Conservation (phyloP, 2,329 filamentous ascomycete genomes). For the Xylaria hypoxylon region DNA sequence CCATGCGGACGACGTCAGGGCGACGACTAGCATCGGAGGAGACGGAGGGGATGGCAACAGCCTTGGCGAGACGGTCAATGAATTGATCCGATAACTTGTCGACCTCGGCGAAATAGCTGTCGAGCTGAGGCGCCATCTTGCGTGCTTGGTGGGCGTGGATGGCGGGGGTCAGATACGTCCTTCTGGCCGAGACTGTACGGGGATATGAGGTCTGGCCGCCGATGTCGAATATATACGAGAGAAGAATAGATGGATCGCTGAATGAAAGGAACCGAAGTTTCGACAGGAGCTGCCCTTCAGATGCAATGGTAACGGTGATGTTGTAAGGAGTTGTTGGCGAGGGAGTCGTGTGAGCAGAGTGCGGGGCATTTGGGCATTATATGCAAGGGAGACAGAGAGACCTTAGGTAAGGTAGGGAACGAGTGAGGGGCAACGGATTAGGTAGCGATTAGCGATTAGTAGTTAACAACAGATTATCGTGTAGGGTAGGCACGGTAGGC, state of each 20-base stretch:
- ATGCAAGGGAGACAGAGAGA: background rate
- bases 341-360: conserved; percentile 40
- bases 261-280: background rate
- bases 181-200: conserved; percentile 39
- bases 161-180: conserved; percentile 65
- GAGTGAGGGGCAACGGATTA: conserved; percentile 36
- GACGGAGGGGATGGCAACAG: conserved; percentile 94
- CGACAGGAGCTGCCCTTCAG: conserved; percentile 18
- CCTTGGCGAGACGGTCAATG: conserved; percentile 89
- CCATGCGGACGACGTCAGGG: conserved; percentile 96
- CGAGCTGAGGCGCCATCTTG: conserved; percentile 91
- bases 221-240: conserved; percentile 9
- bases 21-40: conserved; percentile 91
- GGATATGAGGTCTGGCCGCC: background rate
- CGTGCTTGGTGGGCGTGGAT: conserved; percentile 69
- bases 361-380: conserved; percentile 43
- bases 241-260: background rate
- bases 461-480: background rate
- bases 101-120: conserved; percentile 93
- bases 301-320: conserved; percentile 14
- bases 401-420: background rate
- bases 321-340: conserved; percentile 28
- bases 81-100: conserved; percentile 82
- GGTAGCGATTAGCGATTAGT: conserved; percentile 18
- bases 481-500: too few species aligned